A percentile compares a stretch with the other conserved stretches of the same genome.
Conservation (phyloP, 371 early-diverging fungal genomes). For the Synchytrium microbalum region DNA sequence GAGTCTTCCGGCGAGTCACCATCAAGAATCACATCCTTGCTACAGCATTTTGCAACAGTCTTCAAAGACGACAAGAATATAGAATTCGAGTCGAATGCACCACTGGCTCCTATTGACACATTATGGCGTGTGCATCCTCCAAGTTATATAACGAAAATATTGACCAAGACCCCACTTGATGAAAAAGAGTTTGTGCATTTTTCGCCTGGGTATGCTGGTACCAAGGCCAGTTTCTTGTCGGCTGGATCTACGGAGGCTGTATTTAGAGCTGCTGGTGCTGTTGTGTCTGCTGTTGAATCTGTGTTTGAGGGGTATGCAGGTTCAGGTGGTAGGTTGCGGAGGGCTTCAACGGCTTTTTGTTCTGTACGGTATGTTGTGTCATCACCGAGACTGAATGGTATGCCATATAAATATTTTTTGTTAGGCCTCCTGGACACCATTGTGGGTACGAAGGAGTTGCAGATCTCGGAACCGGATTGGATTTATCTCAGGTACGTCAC, state of each 20-base stretch:
- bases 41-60: constrained; percentile 3
- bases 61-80: background rate
- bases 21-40: constrained; percentile 8
- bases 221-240: constrained; percentile 10
- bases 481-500: constrained; percentile 7
- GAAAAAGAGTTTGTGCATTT: constrained; percentile 11
- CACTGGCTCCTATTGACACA: background rate
- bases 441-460: constrained; percentile 14
- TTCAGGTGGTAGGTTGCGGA: background rate
- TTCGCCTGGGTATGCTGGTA: constrained; percentile 7
- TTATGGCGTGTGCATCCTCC: constrained; percentile 16
- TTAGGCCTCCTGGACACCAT: constrained; percentile 15
- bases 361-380: too few species aligned
- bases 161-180: constrained; percentile 1
- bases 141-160: constrained; percentile 4
- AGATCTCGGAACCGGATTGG: constrained; percentile 7
- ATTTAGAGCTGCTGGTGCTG: constrained; percentile 12
- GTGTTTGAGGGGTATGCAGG: constrained; percentile 5
- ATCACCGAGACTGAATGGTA: too few species aligned
- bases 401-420: too few species aligned
- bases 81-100: background rate
- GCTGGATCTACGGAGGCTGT: constrained; percentile 10
- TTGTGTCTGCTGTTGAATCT: constrained; percentile 11
- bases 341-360: constrained; percentile 8
- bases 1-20: constrained; percentile 10